Conservation (phyloP, 2,329 filamentous ascomycete species). For the Fusarium guadeloupense region DNA sequence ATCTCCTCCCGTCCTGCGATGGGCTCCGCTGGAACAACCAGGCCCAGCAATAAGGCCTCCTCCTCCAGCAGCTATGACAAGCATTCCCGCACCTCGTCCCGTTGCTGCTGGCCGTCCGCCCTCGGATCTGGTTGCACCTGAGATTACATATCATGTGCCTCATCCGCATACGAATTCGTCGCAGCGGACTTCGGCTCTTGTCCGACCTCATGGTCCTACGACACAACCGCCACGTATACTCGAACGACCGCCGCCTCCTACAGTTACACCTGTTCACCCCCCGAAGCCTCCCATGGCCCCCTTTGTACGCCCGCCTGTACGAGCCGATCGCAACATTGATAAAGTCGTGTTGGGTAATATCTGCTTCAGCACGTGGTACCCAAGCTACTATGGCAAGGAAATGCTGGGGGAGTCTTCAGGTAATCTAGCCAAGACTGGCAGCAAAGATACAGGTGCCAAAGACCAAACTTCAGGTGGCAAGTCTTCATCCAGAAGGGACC, state of each 20-base stretch:
- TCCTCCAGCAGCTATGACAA: conserved; percentile 35
- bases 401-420: conserved; percentile 62
- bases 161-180: conserved; percentile 44
- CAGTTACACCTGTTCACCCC: conserved; percentile 47
- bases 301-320: conserved; percentile 49
- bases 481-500: conserved; percentile 46
- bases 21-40: conserved; percentile 39
- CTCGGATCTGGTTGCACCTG: conserved; percentile 52
- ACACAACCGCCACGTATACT: conserved; percentile 46
- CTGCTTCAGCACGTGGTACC: conserved; percentile 90
- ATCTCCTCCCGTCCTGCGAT: conserved; percentile 37
- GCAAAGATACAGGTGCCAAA: conserved; percentile 43
- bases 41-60: conserved; percentile 26
- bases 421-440: conserved; percentile 42
- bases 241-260: conserved; percentile 41
- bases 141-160: conserved; percentile 53
- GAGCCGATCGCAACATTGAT: conserved; percentile 79
- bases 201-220: conserved; percentile 48
- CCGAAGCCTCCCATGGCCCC: conserved; percentile 47
- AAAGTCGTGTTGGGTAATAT: conserved; percentile 87
- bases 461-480: conserved; percentile 41
- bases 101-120: conserved; percentile 38
- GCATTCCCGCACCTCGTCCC: conserved; percentile 25
- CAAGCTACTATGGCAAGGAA: conserved; percentile 86
- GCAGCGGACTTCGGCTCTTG: conserved; percentile 44